Evolutionary conservation across 768 basidiomycete genomes (phyloP), one percentile per base, ranked within the genome.

Genomic region (Rossbeevera mucosa): DNA sequence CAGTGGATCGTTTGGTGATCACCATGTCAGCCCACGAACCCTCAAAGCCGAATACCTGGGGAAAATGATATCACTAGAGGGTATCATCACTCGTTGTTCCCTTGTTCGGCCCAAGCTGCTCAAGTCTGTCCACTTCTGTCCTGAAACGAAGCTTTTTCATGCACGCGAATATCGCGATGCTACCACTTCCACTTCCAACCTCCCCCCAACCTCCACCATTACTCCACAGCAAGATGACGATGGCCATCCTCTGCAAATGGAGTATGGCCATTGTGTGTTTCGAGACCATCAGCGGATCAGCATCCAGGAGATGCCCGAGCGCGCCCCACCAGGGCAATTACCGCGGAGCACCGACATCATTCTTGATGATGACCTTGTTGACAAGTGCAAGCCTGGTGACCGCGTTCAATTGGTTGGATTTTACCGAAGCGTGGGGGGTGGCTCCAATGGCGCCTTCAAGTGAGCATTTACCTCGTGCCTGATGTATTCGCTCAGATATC

Each of bases 241-340:
- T 48, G 94, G 93, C 2, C 81, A 84, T 63, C 75, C 82, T 20
- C 74, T 99, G 45, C 82, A 93, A 70, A 96, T 86, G 59, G 96
- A 99, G 72, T 98, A 84, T 65, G 96, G 96, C 5, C 76, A 86
- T 57, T 91, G 88, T 65, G 81, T 88, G 7, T 99, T 96, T 75
- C 78, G 91, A 51, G 96, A 99, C 71, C 92, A 98, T 70, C 96
- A 99, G 71, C 85, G 93, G 58, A 91, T 98, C 65, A 93, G 86
- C 69, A 98, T 99, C 56, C 96, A 99, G 73, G 96, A 99, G 66
- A 98, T 99, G 95, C 96, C 96, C 3, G 96, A 99, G 72, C 85
- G 96, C 21, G 94, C 96, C 13, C 96, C 96, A 22, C 90, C 96
- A 41, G 96, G 96, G 25, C 95, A 97, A 69, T 77, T 99, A 25